Percentiles rank a stretch among this genome's conserved stretches.
These are phyloP conservation scores for Coniosporium apollinis DNA, from an alignment of 495 filamentous ascomycete species.

Conservation along the genomic window DNA sequence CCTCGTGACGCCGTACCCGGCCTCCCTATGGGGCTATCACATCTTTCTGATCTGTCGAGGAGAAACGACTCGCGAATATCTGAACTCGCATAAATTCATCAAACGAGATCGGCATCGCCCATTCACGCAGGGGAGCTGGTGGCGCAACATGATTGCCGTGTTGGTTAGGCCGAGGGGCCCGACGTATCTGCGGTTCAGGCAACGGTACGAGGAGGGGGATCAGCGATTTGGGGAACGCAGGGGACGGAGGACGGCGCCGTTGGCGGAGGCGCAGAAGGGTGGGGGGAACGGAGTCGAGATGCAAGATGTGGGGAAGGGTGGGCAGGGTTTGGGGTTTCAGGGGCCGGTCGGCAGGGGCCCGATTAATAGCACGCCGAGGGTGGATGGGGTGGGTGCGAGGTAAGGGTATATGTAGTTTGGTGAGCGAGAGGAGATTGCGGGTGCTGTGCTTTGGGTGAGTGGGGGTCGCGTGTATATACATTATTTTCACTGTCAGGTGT, in stretches of 20 bases:
- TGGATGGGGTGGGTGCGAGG: background rate
- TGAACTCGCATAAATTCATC: conserved; percentile 86
- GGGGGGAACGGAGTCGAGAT: conserved; percentile 33
- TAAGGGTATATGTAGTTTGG: too few species aligned
- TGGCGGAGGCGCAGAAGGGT: conserved; percentile 33
- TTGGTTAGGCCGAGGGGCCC: conserved; percentile 71
- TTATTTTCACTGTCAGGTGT: too few species aligned
- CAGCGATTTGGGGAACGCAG: conserved; percentile 56
- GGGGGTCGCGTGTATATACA: too few species aligned
- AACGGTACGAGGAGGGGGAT: conserved; percentile 59
- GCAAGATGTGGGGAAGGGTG: conserved; percentile 36
- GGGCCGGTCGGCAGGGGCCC: conserved; percentile 1
- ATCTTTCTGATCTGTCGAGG: conserved; percentile 75
- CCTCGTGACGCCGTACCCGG: conserved; percentile 61
- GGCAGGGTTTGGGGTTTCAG: background rate
- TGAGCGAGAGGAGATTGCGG: too few species aligned
- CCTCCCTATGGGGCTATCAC: conserved; percentile 74
- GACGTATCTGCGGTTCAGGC: conserved; percentile 80
- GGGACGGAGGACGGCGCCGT: conserved; percentile 34
- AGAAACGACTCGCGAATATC: conserved; percentile 89
- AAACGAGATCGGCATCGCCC: conserved; percentile 84
- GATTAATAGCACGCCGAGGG: conserved; percentile 4
- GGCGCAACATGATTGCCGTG: conserved; percentile 69
- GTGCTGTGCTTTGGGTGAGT: too few species aligned
- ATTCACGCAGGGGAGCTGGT: conserved; percentile 61